Conservation (phyloP, 2,329 filamentous ascomycete species). For the Monosporascus sp. region DNA sequence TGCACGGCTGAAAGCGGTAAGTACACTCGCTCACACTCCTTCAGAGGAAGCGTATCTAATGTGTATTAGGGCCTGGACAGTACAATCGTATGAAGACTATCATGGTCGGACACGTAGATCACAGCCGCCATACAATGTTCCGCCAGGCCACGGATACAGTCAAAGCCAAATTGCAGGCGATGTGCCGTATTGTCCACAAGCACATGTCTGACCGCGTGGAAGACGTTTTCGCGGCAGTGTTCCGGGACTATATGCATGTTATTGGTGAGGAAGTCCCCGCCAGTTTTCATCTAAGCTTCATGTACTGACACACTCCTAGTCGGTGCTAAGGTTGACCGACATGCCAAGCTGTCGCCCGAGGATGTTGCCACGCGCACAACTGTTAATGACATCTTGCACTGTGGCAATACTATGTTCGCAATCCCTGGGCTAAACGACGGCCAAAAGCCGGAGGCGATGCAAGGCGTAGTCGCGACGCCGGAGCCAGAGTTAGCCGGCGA, state of each 20-base stretch:
- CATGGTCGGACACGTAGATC: conserved; percentile 42
- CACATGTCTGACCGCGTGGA: conserved; percentile 7
- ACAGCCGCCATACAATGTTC: conserved; percentile 44
- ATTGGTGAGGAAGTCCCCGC: conserved; percentile 10
- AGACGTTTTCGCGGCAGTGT: conserved; percentile 7
- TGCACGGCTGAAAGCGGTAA: conserved; percentile 36
- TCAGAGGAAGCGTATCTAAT: neutral
- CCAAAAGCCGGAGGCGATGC: neutral
- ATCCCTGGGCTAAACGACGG: neutral
- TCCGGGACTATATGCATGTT: conserved; percentile 17
- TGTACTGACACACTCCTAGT: conserved; percentile 12
- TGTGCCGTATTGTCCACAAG: conserved; percentile 22
- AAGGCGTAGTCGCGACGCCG: neutral
- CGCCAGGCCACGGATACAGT: conserved; percentile 36
- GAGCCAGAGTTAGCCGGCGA: neutral
- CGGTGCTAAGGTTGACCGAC: conserved; percentile 8
- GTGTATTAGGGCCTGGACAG: conserved; percentile 32
- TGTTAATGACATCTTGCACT: conserved; percentile 5
- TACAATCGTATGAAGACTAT: conserved; percentile 47
- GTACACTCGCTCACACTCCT: conserved; percentile 22
- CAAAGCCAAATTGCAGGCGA: conserved; percentile 30
- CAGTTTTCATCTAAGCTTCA: neutral
- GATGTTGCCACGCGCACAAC: conserved; percentile 11
- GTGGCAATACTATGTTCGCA: neutral
- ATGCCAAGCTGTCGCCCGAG: conserved; percentile 3